Evolutionary conservation across 75 land plant species (phyloP), one percentile per base, ranked within the genome.

Genomic region (Adiantum capillusveneris): DNA sequence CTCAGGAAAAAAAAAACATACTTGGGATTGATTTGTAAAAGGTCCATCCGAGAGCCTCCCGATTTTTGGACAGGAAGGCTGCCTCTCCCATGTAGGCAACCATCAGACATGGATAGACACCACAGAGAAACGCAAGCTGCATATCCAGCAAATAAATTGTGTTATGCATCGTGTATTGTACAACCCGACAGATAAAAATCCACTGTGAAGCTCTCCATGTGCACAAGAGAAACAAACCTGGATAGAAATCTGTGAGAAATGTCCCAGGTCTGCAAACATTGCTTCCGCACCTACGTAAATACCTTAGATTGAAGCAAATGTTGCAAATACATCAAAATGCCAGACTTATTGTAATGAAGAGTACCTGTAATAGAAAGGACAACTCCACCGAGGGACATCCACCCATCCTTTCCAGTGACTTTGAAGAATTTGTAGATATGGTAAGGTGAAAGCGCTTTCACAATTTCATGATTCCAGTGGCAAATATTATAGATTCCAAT

Each of bases 21-120:
- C 94, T 68, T 53, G 90, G 94, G 17, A 88, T 80, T 9, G 94
- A 88, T 18, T 65, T 68, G 70, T 79, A 88, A 42, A 88, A 88
- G 70, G 79, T 80, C 31, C 24, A 37, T 5, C 58, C 41, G 46
- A 82, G 46, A 5, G 57, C 31, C 1, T 53, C 16, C 0, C 62
- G 29, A 63, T 88, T 74, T 55, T 77, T 76, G 0, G 94, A 85
- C 31, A 88, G 72, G 73, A 59, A 88, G 25, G 94, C 94, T 45
- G 94, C 94, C 60, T 88, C 90, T 45, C 94, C 93, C 88, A 84
- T 79, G 66, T 88, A 88, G 62, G 88, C 85, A 26, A 79, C 55
- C 20, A 85, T 79, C 31, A 84, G 63, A 72, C 88, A 88, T 36
- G 93, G 93, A 54, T 85, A 88, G 62, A 88, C 62, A 20, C 81